Base-by-base conservation (phyloP, 345 rosid genomes). In the Lumnitzera littorea region DNA sequence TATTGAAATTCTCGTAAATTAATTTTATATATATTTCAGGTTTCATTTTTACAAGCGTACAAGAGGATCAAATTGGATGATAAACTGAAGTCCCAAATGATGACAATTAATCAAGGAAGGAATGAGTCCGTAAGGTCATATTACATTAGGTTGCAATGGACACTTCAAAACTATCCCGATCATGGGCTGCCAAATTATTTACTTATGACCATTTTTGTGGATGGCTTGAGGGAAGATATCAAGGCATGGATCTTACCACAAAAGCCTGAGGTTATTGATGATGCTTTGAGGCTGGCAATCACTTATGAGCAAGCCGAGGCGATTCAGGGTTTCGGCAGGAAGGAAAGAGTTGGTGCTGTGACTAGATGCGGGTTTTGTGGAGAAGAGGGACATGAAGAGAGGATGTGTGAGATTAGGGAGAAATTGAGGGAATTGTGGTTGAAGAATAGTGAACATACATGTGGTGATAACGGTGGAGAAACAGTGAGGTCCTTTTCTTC, bases 61-160 rank as follows among this genome's bases (percentile, higher is more conserved):
- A 54, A 51, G 46, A 61, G 48, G 24, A 49, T 41, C 50, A 61
- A 66, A 48, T 46, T 63, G 15, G 46, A 43, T 2, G 74, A 74
- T 50, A 62, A 62, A 29, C 60, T 70, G 54, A 17, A 64, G 15
- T 49, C 69, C 15, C 70, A 78, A 17, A 68, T 78, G 3, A 41
- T 50, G 67, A 65, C 12, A 58, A 15, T 74, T 24, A 71, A 13
- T 20, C 82, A 74, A 51, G 76, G 61, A 46, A 47, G 13, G 5
- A 61, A 63, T 11, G 82, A 78, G 53, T 29, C 65, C 2, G 72
- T 71, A 6, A 61, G 82, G 12, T 74, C 79, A 6, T 74, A 78
- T 62, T 78, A 74, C 46, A 48, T 71, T 58, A 78, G 74, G 51
- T 29, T 78, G 50, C 79, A 78, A 50, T 61, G 73, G 79, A 61